phyloP scores from a whole-genome alignment of 1,284 basidiomycete species.

The Pyrrhoderma lamaoense region DNA sequence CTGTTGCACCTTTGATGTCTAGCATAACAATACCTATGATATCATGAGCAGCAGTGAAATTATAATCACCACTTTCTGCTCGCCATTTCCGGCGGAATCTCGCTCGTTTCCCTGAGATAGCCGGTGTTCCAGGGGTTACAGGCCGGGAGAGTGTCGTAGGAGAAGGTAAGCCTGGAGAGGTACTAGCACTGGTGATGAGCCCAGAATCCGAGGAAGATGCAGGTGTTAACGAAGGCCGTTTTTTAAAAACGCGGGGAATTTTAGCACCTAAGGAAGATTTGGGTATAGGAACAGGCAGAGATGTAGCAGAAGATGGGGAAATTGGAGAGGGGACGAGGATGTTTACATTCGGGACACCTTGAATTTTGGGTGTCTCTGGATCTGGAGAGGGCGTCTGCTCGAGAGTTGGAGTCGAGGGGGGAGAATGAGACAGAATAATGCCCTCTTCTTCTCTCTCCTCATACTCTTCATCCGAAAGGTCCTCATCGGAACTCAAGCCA shows the following conservation, averaged over 20 bases:
- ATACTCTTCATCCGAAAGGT: conserved; percentile 34
- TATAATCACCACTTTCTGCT: conserved; percentile 44
- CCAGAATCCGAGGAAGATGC: conserved; percentile 11
- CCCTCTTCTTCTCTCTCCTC: conserved; percentile 22
- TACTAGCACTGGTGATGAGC: neutral
- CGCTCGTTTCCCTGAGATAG: conserved; percentile 13
- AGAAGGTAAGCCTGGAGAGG: neutral
- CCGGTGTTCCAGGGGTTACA: conserved; percentile 17
- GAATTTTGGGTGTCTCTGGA: conserved; percentile 4
- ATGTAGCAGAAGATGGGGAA: neutral
- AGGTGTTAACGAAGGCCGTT: conserved; percentile 4
- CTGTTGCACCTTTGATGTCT: conserved; percentile 60
- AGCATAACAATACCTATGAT: conserved; percentile 92
- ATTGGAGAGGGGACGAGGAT: conserved; percentile 11
- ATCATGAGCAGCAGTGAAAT: conserved; percentile 66
- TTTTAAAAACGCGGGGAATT: conserved; percentile 11
- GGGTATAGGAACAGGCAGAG: neutral
- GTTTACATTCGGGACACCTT: conserved; percentile 4
- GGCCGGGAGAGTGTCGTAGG: conserved; percentile 11
- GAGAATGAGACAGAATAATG: neutral
- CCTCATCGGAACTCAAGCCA: conserved; percentile 54
- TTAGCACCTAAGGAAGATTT: conserved; percentile 10
- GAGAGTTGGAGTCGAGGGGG: neutral
- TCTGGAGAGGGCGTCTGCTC: neutral
- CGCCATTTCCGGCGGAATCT: conserved; percentile 21